Base-by-base conservation (phyloP, 2,329 filamentous ascomycete genomes). In the Neopestalotiopsis rosae region DNA sequence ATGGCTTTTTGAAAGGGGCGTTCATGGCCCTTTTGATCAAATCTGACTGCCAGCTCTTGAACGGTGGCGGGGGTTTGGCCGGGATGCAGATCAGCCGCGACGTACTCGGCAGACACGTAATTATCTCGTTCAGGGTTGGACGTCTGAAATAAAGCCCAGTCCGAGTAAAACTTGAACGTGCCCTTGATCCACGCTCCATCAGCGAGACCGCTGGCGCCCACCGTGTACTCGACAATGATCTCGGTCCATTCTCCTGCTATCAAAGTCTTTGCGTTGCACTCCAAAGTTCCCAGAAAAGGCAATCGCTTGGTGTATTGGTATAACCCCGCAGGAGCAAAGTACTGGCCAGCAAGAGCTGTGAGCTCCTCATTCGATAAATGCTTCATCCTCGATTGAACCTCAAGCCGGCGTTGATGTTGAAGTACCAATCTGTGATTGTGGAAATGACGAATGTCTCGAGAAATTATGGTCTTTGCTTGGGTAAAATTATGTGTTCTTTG, bases 1-100 rank as follows among this genome's bases (percentile, higher is more conserved):
- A 81, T 73, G 42, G 79, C 80, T 69, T 81, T 81, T 52, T 81
- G 79, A 38, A 80, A 81, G 0, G 79, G 79, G 7, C 79, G 68
- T 70, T 81, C 79, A 57, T 80, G 78, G 20, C 79, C 79, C 65
- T 81, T 81, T 65, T 81, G 78, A 70, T 81, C 79, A 64, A 81
- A 81, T 5, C 79, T 74, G 4, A 80, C 76, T 7, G 74, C 62
- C 2, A 80, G 72, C 0, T 63, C 71, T 65, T 81, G 79, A 0
- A 80, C 77, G 1, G 79, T 81, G 1, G 79, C 79, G 4, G 77
- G 70, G 1, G 74, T 76, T 61, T 81, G 78, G 0, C 74, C 74
- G 1, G 74, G 73, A 34, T 72, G 71, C 9, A 80, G 68, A 4
- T 71, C 57, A 1, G 71, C 72, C 0, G 78, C 68, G 5, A 69